phyloP scores from a whole-genome alignment of 495 filamentous ascomycete species.

The Patellaria atrata region DNA sequence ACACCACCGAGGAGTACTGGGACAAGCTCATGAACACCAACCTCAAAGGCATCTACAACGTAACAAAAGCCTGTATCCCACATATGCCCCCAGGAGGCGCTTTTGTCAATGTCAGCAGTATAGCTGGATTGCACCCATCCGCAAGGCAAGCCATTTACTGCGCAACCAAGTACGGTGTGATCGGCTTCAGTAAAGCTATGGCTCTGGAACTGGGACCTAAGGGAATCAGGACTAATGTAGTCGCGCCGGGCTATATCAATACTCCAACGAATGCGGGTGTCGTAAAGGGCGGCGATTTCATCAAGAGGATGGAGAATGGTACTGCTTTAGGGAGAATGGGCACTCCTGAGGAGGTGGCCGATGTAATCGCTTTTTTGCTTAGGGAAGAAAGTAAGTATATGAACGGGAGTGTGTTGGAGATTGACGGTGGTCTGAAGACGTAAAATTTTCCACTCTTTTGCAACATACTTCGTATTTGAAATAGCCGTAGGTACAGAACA shows the following conservation, averaged over 20 bases:
- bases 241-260: conserved; percentile 39
- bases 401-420: conserved; percentile 40
- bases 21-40: conserved; percentile 29
- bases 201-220: conserved; percentile 39
- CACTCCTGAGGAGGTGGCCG: conserved; percentile 37
- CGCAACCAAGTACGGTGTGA: conserved; percentile 38
- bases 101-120: conserved; percentile 34
- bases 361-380: conserved; percentile 39
- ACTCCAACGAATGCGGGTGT: conserved; percentile 30
- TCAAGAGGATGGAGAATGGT: conserved; percentile 20
- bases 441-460: too few relatives aligned
- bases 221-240: conserved; percentile 39
- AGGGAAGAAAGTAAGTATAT: conserved; percentile 35
- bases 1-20: conserved; percentile 24
- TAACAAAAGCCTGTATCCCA: conserved; percentile 22
- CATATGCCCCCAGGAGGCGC: conserved; percentile 14
- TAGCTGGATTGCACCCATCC: conserved; percentile 27
- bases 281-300: conserved; percentile 27
- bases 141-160: conserved; percentile 35
- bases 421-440: conserved; percentile 30
- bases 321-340: conserved; percentile 38
- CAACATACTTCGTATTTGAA: too few relatives aligned
- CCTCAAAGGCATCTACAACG: conserved; percentile 23
- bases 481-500: too few relatives aligned
- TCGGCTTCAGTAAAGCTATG: conserved; percentile 41